These are phyloP conservation scores for Aspergillus pseudoviridinutans DNA, from an alignment of 2,329 filamentous ascomycete genomes.

Conservation along the genomic window DNA sequence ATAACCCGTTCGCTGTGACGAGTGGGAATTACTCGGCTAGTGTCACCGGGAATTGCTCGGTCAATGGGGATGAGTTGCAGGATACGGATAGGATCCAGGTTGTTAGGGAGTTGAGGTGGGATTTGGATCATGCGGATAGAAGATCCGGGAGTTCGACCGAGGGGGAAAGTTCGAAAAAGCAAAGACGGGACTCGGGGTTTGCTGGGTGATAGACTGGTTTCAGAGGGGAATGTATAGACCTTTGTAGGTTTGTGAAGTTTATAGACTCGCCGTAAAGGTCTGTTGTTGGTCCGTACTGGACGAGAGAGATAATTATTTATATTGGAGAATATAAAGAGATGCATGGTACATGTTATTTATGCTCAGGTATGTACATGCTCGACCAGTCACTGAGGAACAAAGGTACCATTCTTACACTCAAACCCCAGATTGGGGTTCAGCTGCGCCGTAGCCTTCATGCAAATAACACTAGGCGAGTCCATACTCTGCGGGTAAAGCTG, in stretches of 20 bases:
- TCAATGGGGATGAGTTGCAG: slow-evolving; percentile 8
- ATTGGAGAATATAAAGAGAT: not conserved
- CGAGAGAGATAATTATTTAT: not conserved
- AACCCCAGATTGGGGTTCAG: slow-evolving; percentile 35
- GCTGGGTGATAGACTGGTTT: not conserved
- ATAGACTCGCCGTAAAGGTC: not conserved
- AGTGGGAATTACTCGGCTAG: slow-evolving; percentile 22
- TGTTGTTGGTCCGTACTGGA: too few relatives aligned
- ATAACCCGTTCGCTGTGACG: slow-evolving; percentile 7
- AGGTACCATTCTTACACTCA: slow-evolving; percentile 34
- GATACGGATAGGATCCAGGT: slow-evolving; percentile 25
- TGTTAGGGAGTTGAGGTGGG: slow-evolving; percentile 24
- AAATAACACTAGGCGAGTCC: slow-evolving; percentile 29
- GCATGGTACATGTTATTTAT: not conserved
- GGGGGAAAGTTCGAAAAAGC: not conserved
- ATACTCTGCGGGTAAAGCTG: slow-evolving; percentile 29
- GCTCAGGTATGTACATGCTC: not conserved
- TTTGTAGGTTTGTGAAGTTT: not conserved
- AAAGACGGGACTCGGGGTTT: not conserved
- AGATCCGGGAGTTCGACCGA: not conserved
- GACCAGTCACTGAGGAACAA: slow-evolving; percentile 4
- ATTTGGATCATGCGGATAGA: slow-evolving; percentile 11
- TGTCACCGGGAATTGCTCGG: slow-evolving; percentile 19
- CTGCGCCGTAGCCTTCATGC: slow-evolving; percentile 30
- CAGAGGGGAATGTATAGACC: not conserved